Evolutionary conservation across 495 filamentous ascomycete species (phyloP), one percentile per base, ranked within the genome.

Genomic region (Entonaema liquescens): DNA sequence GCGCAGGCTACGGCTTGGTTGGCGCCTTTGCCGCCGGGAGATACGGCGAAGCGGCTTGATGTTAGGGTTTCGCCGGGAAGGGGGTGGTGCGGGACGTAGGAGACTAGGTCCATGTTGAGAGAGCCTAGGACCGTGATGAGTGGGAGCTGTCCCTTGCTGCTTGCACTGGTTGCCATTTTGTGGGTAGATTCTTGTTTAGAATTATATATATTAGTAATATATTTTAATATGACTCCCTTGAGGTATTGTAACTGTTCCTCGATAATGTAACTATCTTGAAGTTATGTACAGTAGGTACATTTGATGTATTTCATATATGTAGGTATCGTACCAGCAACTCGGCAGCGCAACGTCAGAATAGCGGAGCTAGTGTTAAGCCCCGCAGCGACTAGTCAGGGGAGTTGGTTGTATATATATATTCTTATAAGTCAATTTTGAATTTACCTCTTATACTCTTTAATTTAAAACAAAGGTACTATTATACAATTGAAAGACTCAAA

Each of bases 21-120:
- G 35, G 93, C 93, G 67, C 95, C 95, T 81, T 99, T 99, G 44
- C 95, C 95, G 60, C 95, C 95, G 13, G 90, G 88, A 54, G 91
- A 94, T 44, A 88, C 92, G 76, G 86, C 83, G 83, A 95, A 96
- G 5, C 88, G 87, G 59, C 82, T 84, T n/a, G 93, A 84, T 2
- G 90, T 94, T 40, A 99, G 86, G 3, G 95, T 99, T 75, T 99
- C 95, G 64, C 95, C 95, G 3, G 91, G 86, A 0, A 82, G 78
- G 2, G 95, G 95, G 65, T 97, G 85, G 40, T 95, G 93, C 0
- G 92, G 85, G 31, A 95, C 97, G 65, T 90, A 87, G 40, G 93
- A 93, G 47, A 96, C 90, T 65, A 98, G 89, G 82, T 99, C 95
- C 70, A 89, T 92, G 80, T 98, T 98, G 56, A 99, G 89, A 50